Base-by-base conservation (phyloP, 2,329 filamentous ascomycete species). In the Lojkania enalia region DNA sequence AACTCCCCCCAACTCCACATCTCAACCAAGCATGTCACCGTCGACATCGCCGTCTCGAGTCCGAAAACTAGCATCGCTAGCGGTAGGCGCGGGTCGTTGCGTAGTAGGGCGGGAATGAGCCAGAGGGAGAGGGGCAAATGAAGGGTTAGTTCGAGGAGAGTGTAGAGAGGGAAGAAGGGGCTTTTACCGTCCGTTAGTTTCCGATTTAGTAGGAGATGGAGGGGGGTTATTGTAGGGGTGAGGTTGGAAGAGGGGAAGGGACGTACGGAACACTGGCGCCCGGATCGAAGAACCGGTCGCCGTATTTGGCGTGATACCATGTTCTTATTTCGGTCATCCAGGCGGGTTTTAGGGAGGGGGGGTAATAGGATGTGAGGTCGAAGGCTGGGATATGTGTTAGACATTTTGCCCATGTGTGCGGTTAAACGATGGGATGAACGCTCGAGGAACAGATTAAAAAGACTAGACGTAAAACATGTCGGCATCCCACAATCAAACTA, bases 41-140 rank as follows among this genome's bases (percentile, higher is more conserved):
- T 86, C 1, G 84, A 85, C 43, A 86, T 51, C 25, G 76, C 79
- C 0, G 82, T 80, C 57, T 85, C 76, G 7, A 81, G 64, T 0
- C 79, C 77, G 54, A 80, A 86, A 2, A 82, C 67, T 1, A 87
- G 74, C 1, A 87, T 70, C 39, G 83, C 77, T 0, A 86, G 65
- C 0, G 83, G 81, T 3, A 83, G 54, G 36, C 78, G 73, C 0
- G 81, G 77, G 43, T 83, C 75, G 57, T 82, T 79, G 81, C 60
- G 57, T 13, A 77, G 54, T 7, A 86, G 64, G 1, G 74, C 82
- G n/a, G 74, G 65, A 14, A 85, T 69, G 0, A 79, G 78, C 81
- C 81, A 86, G 12, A 83, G 41, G 35, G 78, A 82, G 14, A 85
- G 57, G 0, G 84, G 84, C 0, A 82, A 64, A 63, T 87, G 84